Base-by-base conservation (phyloP, 2,329 filamentous ascomycete genomes). In the Truncatella angustata region DNA sequence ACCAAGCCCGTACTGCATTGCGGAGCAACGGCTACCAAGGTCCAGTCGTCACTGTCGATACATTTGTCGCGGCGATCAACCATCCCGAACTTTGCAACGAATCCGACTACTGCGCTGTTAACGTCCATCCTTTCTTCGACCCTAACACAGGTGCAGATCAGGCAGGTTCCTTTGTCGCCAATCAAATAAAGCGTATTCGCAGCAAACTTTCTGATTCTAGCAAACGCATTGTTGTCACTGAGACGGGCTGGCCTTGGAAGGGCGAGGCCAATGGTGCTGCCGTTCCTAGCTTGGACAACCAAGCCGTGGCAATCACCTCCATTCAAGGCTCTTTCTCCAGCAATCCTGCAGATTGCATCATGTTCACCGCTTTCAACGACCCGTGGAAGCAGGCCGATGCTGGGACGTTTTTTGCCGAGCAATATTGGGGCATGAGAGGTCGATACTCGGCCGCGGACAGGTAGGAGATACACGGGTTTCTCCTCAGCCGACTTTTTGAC, bases 61-160 rank as follows among this genome's bases (percentile, higher is more conserved):
- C 89, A 1, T 88, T 90, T 62, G 78, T 81, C 20, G 84, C 86
- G 4, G 78, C 85, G n/a, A 73, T 85, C 44, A 70, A 74, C 47
- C 80, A 93, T 60, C 86, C 86, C 0, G 72, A 80, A 48, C 78
- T 96, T 44, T 95, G 91, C 71, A 68, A 84, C 23, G 77, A 75
- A 42, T 89, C 87, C 1, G 90, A 95, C 64, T 90, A 88, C 72
- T 90, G 86, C 63, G 88, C 90, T 14, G 81, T 87, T 66, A 96
- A 96, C 70, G 82, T 85, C 58, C 91, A 96, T 69, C 82, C 90
- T 11, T 96, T 91, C 79, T 96, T 94, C 68, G 88, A 95, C 60
- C 70, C 76, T 3, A 81, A 80, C 43, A 80, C 81, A 23, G 67
- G 69, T 2, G 80, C 90, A 1, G 69, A 73, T 1, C 69, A 81